These are phyloP conservation scores for Hypoxylon fragiforme DNA, from an alignment of 495 filamentous ascomycete genomes.

Conservation along the genomic window DNA sequence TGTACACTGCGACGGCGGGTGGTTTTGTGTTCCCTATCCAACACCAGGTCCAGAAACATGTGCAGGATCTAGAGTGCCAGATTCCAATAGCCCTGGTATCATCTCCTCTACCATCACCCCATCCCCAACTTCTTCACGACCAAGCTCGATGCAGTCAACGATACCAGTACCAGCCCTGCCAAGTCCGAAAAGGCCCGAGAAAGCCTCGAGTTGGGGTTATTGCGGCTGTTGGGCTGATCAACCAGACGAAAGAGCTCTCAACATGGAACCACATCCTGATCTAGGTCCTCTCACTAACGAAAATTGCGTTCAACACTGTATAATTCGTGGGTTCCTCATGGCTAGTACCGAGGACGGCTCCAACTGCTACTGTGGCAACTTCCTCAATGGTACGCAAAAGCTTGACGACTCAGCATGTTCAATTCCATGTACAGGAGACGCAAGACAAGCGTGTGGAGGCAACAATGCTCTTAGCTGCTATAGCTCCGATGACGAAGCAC, in stretches of 20 bases:
- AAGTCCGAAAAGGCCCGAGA: slow-evolving; percentile 17
- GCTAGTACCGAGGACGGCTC: slow-evolving; percentile 68
- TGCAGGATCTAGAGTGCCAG: slow-evolving; percentile 11
- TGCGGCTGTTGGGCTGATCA: slow-evolving; percentile 60
- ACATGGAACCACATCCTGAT: slow-evolving; percentile 46
- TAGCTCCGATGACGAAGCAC: slow-evolving; percentile 40
- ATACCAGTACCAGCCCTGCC: slow-evolving; percentile 6
- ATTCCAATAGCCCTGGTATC: slow-evolving; percentile 15
- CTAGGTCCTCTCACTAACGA: slow-evolving; percentile 58
- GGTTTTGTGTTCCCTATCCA: slow-evolving; percentile 44
- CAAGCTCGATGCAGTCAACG: slow-evolving; percentile 3
- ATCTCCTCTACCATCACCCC: slow-evolving; percentile 15
- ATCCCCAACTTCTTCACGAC: slow-evolving; percentile 6
- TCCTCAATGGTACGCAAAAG: slow-evolving; percentile 40
- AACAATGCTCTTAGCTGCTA: slow-evolving; percentile 47
- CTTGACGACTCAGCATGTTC: slow-evolving; percentile 48
- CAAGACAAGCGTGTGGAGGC: slow-evolving; percentile 51
- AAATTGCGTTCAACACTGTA: slow-evolving; percentile 62
- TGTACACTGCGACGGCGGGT: slow-evolving; percentile 43
- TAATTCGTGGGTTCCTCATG: slow-evolving; percentile 51
- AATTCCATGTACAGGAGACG: slow-evolving; percentile 51
- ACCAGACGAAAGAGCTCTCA: slow-evolving; percentile 54
- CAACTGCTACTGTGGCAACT: slow-evolving; percentile 67
- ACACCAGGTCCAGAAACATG: slow-evolving; percentile 22
- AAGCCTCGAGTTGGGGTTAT: slow-evolving; percentile 54